Evolutionary conservation across 768 basidiomycete species (phyloP), one percentile per base, ranked within the genome.

Genomic region (Sarcodon sp.): DNA sequence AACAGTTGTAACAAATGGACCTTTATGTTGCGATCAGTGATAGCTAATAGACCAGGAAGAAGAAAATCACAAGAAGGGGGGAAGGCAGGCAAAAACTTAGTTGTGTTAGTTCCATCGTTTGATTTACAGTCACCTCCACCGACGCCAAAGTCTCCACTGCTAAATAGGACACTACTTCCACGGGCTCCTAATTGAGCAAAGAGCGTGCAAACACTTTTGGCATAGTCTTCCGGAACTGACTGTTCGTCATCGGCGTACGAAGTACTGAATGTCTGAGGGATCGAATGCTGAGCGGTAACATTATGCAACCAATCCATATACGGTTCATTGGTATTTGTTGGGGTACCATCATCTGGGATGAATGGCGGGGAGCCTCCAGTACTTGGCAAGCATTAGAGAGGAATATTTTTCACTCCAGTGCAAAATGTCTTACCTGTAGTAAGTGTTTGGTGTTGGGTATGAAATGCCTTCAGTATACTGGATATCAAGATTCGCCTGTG

Each of bases 191-290:
- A 73, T 51, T 76, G 69, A n/a, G 80, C 83, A 47, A 87, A 78
- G 7, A 66, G 69, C 4, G 54, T 49, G 57, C 85, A 87, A 18
- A 72, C 71, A 43, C 80, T 75, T n/a, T 33, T 53, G 8, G 83
- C 80, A 54, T 71, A 83, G 47, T 60, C 66, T 46, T 59, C 46
- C n/a, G 83, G 80, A 18, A 85, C 79, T 78, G 81, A 78, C 57
- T 83, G 82, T 48, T 87, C 85, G 50, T 76, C 71, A 43, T 87
- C 83, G 3, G 72, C 80, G 57, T 87, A 87, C 53, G 79, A 82
- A 0, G 80, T 85, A 0, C 81, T 57, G 36, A 87, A 83, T 5
- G 75, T 67, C 52, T 75, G 70, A 11, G 83, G 80, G 2, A 72
- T 59, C 35, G 66, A 57, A 8, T 62, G 45, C n/a, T 74, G 70